Evolutionary conservation across 1,139 yeast species (phyloP).

Genomic region (Yamadazyma dendronema): DNA sequence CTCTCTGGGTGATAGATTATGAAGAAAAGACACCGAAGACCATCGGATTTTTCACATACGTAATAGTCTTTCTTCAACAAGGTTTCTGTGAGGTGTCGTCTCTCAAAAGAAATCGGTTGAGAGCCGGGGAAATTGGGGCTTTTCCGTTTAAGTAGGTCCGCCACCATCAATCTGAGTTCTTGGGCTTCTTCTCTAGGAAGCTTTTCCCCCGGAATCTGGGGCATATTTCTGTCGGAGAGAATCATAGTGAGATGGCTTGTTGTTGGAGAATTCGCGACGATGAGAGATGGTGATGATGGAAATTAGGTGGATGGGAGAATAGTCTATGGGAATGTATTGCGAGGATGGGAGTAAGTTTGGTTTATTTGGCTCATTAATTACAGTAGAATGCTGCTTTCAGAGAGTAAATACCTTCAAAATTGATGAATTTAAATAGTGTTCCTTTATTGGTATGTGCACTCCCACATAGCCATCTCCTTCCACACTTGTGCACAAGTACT

Average conservation of each 20-base stretch:
- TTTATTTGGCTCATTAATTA: no score
- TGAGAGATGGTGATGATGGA: neutral
- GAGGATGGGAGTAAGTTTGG: no score
- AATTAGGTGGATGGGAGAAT: neutral
- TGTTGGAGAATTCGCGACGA: constrained; percentile 1
- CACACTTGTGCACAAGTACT: constrained; percentile 1
- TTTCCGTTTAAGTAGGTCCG: constrained; percentile 60
- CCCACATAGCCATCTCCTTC: neutral
- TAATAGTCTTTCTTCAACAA: constrained; percentile 62
- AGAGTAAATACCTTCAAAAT: no score
- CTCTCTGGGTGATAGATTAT: constrained; percentile 69
- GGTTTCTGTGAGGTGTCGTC: constrained; percentile 65
- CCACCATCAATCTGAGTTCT: constrained; percentile 67
- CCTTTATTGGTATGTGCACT: neutral
- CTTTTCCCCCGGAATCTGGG: constrained; percentile 78
- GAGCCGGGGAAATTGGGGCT: constrained; percentile 74
- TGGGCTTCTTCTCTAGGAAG: constrained; percentile 71
- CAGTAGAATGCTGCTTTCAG: no score
- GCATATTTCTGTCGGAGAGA: constrained; percentile 61
- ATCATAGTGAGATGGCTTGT: constrained; percentile 8
- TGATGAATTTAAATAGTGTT: no score
- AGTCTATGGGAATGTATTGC: no score
- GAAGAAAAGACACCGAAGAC: constrained; percentile 74
- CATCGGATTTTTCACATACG: constrained; percentile 97
- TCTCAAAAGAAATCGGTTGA: constrained; percentile 90